These are phyloP conservation scores for Penicillium bovifimosum DNA, from an alignment of 495 filamentous ascomycete species.

Conservation along the genomic window DNA sequence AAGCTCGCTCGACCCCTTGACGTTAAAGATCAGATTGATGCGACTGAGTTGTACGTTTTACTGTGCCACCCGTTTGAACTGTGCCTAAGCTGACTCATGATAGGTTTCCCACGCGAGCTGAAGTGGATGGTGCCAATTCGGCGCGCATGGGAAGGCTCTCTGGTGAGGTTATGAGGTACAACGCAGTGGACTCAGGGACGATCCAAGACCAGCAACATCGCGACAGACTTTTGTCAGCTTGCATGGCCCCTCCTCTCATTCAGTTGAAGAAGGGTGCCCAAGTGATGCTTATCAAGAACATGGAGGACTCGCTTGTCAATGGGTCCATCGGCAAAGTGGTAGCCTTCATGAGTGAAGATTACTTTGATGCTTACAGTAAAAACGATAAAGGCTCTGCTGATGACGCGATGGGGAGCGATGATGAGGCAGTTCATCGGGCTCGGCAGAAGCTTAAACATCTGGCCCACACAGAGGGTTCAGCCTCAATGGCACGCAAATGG, in stretches of 20 bases:
- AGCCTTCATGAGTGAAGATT: constrained; percentile 78
- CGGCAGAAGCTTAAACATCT: constrained; percentile 46
- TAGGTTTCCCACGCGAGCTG: constrained; percentile 82
- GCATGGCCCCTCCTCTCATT: constrained; percentile 80
- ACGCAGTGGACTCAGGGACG: constrained; percentile 68
- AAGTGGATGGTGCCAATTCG: constrained; percentile 84
- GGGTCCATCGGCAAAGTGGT: constrained; percentile 83
- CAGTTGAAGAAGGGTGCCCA: constrained; percentile 87
- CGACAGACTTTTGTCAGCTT: constrained; percentile 75
- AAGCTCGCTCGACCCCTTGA: constrained; percentile 61
- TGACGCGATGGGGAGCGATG: constrained; percentile 34
- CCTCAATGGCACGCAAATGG: constrained; percentile 47
- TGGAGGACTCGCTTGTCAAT: constrained; percentile 91
- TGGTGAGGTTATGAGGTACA: constrained; percentile 62
- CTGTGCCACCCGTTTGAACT: background rate
- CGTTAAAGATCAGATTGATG: constrained; percentile 72
- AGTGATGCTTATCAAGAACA: constrained; percentile 99
- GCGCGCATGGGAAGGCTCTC: constrained; percentile 63
- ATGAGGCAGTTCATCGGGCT: constrained; percentile 39
- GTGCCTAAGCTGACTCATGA: constrained; percentile 25
- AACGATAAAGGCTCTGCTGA: constrained; percentile 50
- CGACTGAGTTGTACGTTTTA: constrained; percentile 71
- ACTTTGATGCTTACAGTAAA: constrained; percentile 59
- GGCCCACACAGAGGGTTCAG: constrained; percentile 32
- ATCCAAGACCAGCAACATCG: constrained; percentile 60